Percentiles rank a stretch among this genome's conserved stretches.
Evolutionary conservation across 2,329 filamentous ascomycete genomes (phyloP).

Genomic region (Apiospora sp.): DNA sequence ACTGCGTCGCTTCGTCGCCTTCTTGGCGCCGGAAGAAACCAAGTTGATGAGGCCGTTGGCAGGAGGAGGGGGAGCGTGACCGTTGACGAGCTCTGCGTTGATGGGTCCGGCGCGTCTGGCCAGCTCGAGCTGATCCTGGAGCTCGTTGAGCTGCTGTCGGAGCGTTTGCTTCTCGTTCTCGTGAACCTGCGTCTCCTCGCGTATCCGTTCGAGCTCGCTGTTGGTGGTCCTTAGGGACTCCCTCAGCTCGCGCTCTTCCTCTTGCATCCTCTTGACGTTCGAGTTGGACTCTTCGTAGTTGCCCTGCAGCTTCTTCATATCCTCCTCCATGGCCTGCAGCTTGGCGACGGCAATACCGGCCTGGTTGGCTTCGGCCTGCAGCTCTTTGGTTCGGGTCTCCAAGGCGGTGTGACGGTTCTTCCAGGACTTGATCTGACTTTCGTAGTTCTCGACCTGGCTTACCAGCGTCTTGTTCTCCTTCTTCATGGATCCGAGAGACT

Average conservation of each 20-base stretch:
- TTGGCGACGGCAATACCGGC: conserved; percentile 94
- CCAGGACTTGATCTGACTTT: conserved; percentile 95
- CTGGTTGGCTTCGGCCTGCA: conserved; percentile 96
- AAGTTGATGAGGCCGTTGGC: conserved; percentile 90
- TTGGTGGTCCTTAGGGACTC: conserved; percentile 83
- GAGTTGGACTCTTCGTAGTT: conserved; percentile 89
- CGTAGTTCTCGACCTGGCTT: conserved; percentile 93
- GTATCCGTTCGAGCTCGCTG: conserved; percentile 81
- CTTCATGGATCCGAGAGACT: conserved; percentile 91
- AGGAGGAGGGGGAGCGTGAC: conserved; percentile 62
- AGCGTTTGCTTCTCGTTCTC: conserved; percentile 88
- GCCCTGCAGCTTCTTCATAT: conserved; percentile 89
- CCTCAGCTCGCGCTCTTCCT: conserved; percentile 86
- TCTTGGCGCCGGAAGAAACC: conserved; percentile 73
- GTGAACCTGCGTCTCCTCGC: conserved; percentile 75
- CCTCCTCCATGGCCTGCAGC: conserved; percentile 89
- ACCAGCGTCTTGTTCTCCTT: conserved; percentile 90
- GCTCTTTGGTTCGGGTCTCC: conserved; percentile 88
- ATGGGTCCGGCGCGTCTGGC: conserved; percentile 80
- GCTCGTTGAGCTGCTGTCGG: conserved; percentile 85
- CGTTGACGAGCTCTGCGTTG: conserved; percentile 75
- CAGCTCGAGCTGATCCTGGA: conserved; percentile 91
- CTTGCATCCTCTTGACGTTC: conserved; percentile 93
- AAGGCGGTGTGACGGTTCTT: conserved; percentile 90
- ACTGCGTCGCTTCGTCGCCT: conserved; percentile 95